phyloP scores from a whole-genome alignment of 176 grass and related monocot species.

The Juncus effusus region DNA sequence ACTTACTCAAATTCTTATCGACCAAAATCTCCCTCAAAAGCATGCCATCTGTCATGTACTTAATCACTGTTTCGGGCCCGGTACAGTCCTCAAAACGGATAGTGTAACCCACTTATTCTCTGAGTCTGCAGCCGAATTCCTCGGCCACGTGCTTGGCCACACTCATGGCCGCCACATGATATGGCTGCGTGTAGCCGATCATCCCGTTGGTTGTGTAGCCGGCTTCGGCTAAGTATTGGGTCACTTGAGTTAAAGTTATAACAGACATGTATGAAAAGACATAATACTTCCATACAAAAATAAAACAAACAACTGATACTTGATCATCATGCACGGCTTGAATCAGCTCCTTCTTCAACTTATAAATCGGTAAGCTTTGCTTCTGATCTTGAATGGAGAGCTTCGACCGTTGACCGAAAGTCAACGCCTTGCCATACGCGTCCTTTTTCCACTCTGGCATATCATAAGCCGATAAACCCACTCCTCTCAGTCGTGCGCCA shows the following conservation, averaged over 20 bases:
- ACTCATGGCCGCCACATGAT: constrained; percentile 83
- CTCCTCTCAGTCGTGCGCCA: constrained; percentile 86
- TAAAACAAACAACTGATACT: background rate
- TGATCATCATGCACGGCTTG: constrained; percentile 95
- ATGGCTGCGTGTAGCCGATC: constrained; percentile 94
- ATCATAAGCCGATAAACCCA: constrained; percentile 82
- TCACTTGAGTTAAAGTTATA: constrained; percentile 59
- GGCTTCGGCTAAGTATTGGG: constrained; percentile 84
- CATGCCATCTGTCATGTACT: constrained; percentile 99
- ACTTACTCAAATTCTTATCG: constrained; percentile 79
- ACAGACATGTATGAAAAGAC: too few species aligned
- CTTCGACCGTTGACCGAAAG: constrained; percentile 81
- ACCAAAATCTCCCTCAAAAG: constrained; percentile 93
- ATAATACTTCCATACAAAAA: too few species aligned
- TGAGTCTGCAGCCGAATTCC: constrained; percentile 82
- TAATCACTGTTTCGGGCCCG: constrained; percentile 85
- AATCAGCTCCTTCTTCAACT: constrained; percentile 89
- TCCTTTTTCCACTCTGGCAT: constrained; percentile 99
- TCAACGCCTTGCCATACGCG: constrained; percentile 88
- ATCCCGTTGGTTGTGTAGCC: constrained; percentile 90
- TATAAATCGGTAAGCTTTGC: constrained; percentile 88
- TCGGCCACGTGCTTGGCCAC: constrained; percentile 92
- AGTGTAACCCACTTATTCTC: constrained; percentile 91
- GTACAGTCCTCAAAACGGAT: constrained; percentile 96
- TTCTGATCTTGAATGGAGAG: constrained; percentile 86